These are phyloP conservation scores for Macrocybe gigantea DNA, from an alignment of 768 basidiomycete species.

Conservation along the genomic window DNA sequence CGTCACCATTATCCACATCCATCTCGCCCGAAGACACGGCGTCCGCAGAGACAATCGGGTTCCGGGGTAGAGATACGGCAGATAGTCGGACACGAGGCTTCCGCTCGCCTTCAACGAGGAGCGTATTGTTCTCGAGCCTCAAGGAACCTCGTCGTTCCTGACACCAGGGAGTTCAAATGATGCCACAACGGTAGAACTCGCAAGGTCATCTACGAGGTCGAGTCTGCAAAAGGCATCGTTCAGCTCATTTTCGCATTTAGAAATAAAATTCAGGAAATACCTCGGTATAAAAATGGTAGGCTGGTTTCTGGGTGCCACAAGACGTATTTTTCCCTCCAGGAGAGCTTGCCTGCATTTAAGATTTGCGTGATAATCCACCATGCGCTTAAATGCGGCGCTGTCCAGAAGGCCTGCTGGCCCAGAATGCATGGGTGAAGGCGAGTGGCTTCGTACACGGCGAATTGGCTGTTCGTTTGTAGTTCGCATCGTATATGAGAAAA, in stretches of 20 bases:
- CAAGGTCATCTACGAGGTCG: slow-evolving; percentile 36
- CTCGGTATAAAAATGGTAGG: not conserved
- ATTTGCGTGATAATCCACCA: slow-evolving; percentile 1
- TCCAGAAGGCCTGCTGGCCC: not conserved
- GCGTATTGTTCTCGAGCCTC: slow-evolving; percentile 23
- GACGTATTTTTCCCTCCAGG: slow-evolving; percentile 4
- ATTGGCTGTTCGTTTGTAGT: too few relatives aligned
- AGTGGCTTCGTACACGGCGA: not conserved
- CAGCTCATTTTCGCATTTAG: too few relatives aligned
- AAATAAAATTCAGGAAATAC: too few relatives aligned
- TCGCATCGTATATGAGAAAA: too few relatives aligned
- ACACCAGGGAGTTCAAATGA: slow-evolving; percentile 43
- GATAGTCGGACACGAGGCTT: slow-evolving; percentile 8
- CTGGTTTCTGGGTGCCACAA: not conserved
- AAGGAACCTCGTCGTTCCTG: slow-evolving; percentile 27
- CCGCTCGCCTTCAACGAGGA: slow-evolving; percentile 30
- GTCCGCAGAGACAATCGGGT: too few relatives aligned
- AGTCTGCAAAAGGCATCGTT: slow-evolving; percentile 22
- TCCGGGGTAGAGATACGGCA: not conserved
- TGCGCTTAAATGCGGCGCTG: slow-evolving; percentile 1
- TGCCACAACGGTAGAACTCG: slow-evolving; percentile 23
- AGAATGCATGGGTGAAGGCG: not conserved
- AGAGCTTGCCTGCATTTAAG: slow-evolving; percentile 2
- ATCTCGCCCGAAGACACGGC: too few relatives aligned
- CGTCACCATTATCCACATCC: too few relatives aligned